Evolutionary conservation across 2,329 filamentous ascomycete species (phyloP).

Genomic region (Neofusicoccum parvum): DNA sequence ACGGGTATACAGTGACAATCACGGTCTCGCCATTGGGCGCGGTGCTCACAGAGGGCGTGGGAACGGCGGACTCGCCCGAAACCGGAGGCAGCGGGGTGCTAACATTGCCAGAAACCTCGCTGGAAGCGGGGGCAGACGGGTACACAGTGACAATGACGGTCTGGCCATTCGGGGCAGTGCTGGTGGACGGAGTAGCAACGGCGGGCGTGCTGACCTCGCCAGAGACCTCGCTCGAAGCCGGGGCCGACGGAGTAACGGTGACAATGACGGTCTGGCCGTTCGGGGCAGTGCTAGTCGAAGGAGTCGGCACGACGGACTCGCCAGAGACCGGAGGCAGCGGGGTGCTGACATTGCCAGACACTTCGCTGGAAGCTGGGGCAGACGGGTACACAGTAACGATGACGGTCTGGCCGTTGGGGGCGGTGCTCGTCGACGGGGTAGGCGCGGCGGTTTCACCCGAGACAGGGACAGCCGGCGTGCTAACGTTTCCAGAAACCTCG

Average conservation of each 20-base stretch:
- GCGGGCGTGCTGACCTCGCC: conserved; percentile 17
- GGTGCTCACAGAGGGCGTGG: not conserved
- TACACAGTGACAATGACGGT: not conserved
- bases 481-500: not conserved
- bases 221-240: not conserved
- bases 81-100: not conserved
- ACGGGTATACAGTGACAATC: not conserved
- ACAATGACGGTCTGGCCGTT: conserved; percentile 1
- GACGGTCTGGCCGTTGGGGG: not conserved
- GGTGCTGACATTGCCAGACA: not conserved
- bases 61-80: not conserved
- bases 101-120: not conserved
- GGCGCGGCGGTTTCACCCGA: not conserved
- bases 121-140: not conserved
- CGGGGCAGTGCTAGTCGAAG: not conserved
- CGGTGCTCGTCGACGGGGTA: not conserved
- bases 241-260: not conserved
- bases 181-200: not conserved
- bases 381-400: not conserved
- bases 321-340: not conserved
- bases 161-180: not conserved
- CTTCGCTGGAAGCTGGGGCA: not conserved
- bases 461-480: not conserved
- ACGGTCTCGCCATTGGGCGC: not conserved
- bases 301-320: not conserved